Evolutionary conservation across 1,284 basidiomycete genomes (phyloP).

Genomic region (Salmacisia buchloeana): DNA sequence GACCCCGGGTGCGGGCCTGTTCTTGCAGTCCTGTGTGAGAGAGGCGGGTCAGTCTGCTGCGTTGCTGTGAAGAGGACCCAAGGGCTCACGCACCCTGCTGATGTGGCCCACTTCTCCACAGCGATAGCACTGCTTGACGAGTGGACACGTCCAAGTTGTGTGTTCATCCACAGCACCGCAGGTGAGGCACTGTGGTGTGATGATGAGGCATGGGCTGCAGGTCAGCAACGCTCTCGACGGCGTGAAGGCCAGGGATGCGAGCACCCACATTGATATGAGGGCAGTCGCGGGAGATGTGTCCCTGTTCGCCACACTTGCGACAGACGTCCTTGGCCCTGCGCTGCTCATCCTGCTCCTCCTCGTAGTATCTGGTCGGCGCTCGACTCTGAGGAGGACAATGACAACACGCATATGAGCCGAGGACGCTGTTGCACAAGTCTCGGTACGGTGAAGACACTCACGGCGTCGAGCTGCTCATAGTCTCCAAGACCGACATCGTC

Average conservation of each 20-base stretch:
- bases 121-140: slow-evolving; percentile 71
- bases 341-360: slow-evolving; percentile 30
- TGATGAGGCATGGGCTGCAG: not conserved
- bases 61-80: not conserved
- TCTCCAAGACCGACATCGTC: slow-evolving; percentile 26
- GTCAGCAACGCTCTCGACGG: not conserved
- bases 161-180: slow-evolving; percentile 84
- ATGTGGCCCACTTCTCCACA: slow-evolving; percentile 84
- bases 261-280: slow-evolving; percentile 26
- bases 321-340: slow-evolving; percentile 28
- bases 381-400: slow-evolving; percentile 3
- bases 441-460: not conserved
- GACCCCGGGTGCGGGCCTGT: slow-evolving; percentile 19
- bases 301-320: slow-evolving; percentile 31
- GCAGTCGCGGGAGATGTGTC: slow-evolving; percentile 32
- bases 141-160: slow-evolving; percentile 72
- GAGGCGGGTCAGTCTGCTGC: not conserved
- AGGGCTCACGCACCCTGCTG: slow-evolving; percentile 54
- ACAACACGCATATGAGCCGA: not conserved
- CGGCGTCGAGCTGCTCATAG: slow-evolving; percentile 29
- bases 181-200: slow-evolving; percentile 65
- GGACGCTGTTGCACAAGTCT: not conserved
- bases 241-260: not conserved
- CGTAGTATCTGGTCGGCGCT: slow-evolving; percentile 31
- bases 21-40: slow-evolving; percentile 63